These are phyloP conservation scores for Melaleuca alternifolia DNA, from an alignment of 345 rosid genomes.

Conservation along the genomic window DNA sequence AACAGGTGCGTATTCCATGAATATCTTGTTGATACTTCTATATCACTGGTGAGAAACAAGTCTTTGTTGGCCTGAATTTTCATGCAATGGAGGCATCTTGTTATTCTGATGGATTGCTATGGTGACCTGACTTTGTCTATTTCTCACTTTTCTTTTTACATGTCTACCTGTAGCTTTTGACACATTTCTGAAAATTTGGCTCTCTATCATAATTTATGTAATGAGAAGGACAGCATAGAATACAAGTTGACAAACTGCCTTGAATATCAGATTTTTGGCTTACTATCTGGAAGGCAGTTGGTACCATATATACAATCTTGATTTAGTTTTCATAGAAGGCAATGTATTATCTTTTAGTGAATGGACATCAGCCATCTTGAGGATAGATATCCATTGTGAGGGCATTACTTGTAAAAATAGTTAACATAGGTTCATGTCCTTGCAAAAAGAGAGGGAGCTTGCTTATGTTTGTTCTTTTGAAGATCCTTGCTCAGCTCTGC, in stretches of 20 bases:
- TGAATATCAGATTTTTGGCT: neutral
- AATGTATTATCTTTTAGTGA: neutral
- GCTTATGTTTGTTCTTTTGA: neutral
- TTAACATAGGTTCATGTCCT: neutral
- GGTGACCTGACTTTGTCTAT: neutral
- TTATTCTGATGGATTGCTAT: neutral
- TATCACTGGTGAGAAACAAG: neutral
- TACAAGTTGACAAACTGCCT: neutral
- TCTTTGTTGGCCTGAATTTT: neutral
- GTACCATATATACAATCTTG: neutral
- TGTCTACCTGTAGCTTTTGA: neutral
- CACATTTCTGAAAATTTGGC: neutral
- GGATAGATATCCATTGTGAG: neutral
- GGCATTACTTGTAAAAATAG: neutral
- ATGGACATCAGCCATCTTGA: neutral
- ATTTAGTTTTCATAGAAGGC: neutral
- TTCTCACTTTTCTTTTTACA: neutral
- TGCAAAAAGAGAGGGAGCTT: neutral
- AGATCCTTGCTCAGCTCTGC: neutral
- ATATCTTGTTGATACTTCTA: neutral
- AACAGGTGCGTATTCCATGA: conserved; percentile 44
- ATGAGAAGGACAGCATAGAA: neutral
- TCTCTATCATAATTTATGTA: neutral
- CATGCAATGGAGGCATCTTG: neutral
- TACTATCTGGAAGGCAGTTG: neutral